Percentiles rank a stretch among this genome's conserved stretches.
Evolutionary conservation across 2,329 filamentous ascomycete species (phyloP).

Genomic region (Paraphoma chrysanthemicola): DNA sequence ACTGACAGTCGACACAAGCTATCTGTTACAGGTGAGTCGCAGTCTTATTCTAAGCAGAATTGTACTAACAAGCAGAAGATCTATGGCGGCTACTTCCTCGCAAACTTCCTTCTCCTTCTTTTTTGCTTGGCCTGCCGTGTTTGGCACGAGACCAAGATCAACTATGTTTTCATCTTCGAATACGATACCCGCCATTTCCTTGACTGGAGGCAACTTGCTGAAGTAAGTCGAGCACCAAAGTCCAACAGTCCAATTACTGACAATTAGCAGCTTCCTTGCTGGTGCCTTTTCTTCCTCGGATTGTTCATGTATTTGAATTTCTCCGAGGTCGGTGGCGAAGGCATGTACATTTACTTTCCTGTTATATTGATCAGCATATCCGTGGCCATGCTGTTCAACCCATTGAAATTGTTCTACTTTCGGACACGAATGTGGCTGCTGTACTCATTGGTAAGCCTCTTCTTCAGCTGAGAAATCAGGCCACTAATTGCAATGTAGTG

Average conservation of each 20-base stretch:
- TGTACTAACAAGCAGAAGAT: conserved; percentile 61
- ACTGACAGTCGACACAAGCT: conserved; percentile 47
- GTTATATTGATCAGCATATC: conserved; percentile 78
- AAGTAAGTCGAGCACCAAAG: conserved; percentile 55
- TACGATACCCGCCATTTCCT: conserved; percentile 86
- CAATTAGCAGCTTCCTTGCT: conserved; percentile 71
- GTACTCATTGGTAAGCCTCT: conserved; percentile 77
- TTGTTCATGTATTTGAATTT: conserved; percentile 92
- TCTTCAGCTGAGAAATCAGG: no score
- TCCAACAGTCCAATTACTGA: conserved; percentile 9
- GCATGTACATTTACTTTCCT: conserved; percentile 85
- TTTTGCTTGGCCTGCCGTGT: conserved; percentile 86
- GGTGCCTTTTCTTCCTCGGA: conserved; percentile 78
- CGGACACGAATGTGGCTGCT: conserved; percentile 83
- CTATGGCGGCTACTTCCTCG: conserved; percentile 90
- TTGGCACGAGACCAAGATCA: conserved; percentile 86
- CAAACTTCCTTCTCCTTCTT: conserved; percentile 78
- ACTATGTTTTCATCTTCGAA: conserved; percentile 97
- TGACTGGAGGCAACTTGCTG: conserved; percentile 87
- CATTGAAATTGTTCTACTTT: conserved; percentile 75
- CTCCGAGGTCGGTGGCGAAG: conserved; percentile 67
- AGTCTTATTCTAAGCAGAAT: conserved; percentile 61
- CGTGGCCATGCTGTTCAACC: conserved; percentile 74
- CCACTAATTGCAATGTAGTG: conserved; percentile 63
- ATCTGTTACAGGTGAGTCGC: conserved; percentile 67